Evolutionary conservation across 2,329 filamentous ascomycete species (phyloP).

Genomic region (Trichoderma cornu-damae): DNA sequence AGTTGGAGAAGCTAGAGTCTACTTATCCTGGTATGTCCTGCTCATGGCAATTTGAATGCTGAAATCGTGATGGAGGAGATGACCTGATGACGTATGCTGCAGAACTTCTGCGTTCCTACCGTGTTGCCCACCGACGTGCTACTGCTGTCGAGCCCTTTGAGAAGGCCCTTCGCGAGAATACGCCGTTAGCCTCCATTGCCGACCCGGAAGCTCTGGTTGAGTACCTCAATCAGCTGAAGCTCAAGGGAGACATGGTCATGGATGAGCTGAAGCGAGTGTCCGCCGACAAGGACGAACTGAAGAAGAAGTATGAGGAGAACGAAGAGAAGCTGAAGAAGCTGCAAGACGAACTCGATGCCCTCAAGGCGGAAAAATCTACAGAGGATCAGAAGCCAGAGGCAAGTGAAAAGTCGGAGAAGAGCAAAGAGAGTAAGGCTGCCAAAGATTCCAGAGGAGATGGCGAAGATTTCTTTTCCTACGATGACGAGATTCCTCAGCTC

Average conservation of each 20-base stretch:
- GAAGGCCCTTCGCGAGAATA: constrained; percentile 83
- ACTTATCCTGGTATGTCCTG: constrained; percentile 68
- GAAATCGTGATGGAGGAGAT: not conserved
- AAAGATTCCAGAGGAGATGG: constrained; percentile 33
- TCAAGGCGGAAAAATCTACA: constrained; percentile 34
- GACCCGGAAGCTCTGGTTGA: constrained; percentile 82
- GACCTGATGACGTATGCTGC: not conserved
- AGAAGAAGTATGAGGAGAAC: constrained; percentile 67
- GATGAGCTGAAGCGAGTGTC: constrained; percentile 87
- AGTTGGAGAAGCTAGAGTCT: constrained; percentile 82
- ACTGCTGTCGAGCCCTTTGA: constrained; percentile 91
- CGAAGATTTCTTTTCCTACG: constrained; percentile 88
- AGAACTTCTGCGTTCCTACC: constrained; percentile 89
- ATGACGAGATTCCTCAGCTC: constrained; percentile 78
- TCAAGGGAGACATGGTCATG: constrained; percentile 88
- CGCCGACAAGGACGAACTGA: constrained; percentile 71
- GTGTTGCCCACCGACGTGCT: constrained; percentile 81
- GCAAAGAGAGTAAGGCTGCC: constrained; percentile 26
- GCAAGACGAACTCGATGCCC: constrained; percentile 57
- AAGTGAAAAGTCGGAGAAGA: constrained; percentile 38
- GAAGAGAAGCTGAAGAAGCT: constrained; percentile 59
- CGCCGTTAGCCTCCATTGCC: constrained; percentile 79
- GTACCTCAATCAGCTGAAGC: constrained; percentile 79
- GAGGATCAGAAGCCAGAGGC: constrained; percentile 20
- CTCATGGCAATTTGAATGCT: not conserved